phyloP scores from a whole-genome alignment of 768 basidiomycete genomes.

The Kockovaella imperatae region DNA sequence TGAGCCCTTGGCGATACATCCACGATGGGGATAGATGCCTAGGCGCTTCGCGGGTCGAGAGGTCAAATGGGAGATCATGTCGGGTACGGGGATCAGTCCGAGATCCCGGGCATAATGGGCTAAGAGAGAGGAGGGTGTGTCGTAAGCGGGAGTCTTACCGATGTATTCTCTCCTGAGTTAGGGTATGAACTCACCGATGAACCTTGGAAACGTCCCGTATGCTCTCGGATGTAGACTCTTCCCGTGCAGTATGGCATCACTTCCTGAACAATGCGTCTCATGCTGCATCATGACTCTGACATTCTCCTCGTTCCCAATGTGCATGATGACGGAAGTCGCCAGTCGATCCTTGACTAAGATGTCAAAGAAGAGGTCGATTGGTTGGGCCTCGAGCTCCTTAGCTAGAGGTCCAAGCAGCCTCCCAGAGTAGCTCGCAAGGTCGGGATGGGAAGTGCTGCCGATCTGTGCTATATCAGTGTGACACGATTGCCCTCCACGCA shows the following conservation, averaged over 20 bases:
- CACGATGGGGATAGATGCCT: constrained; percentile 33
- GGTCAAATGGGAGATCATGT: constrained; percentile 40
- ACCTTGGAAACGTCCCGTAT: constrained; percentile 36
- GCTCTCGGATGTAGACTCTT: constrained; percentile 32
- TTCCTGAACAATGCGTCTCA: constrained; percentile 34
- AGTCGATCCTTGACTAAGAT: constrained; percentile 35
- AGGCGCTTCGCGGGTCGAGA: constrained; percentile 38
- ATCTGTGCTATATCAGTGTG: constrained; percentile 7
- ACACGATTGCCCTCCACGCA: constrained; percentile 10
- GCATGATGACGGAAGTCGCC: constrained; percentile 37
- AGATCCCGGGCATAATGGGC: constrained; percentile 36
- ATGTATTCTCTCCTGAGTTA: not conserved
- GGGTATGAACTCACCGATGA: constrained; percentile 11
- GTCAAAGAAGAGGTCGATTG: constrained; percentile 34
- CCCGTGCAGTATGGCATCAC: constrained; percentile 39
- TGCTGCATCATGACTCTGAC: constrained; percentile 37
- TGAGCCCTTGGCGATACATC: constrained; percentile 26
- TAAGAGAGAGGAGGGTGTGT: not conserved
- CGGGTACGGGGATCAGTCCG: constrained; percentile 14
- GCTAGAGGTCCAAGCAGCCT: constrained; percentile 22
- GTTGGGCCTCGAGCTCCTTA: not conserved
- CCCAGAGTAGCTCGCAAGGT: constrained; percentile 14
- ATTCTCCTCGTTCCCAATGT: constrained; percentile 42
- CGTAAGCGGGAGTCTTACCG: not conserved
- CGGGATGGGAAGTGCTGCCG: constrained; percentile 21